Conservation (phyloP, 441 rosid species). For the Croton setiger region DNA sequence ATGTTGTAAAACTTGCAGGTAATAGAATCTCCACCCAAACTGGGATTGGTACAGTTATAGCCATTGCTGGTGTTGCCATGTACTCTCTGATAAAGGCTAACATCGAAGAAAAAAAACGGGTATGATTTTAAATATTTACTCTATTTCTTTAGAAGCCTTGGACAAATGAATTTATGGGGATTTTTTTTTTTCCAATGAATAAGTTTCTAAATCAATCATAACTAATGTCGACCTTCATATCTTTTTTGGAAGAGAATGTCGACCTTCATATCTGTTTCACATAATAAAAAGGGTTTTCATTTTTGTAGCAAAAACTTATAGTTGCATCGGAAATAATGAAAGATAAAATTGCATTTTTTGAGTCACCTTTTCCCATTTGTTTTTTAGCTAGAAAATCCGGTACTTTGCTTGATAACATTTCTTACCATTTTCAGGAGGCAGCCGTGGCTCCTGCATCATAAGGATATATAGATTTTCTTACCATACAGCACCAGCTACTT, state of each 20-base stretch:
- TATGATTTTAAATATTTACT: conserved; percentile 19
- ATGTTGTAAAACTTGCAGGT: conserved; percentile 34
- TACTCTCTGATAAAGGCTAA: conserved; percentile 66
- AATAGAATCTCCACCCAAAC: conserved; percentile 68
- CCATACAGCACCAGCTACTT: neutral
- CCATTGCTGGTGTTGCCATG: conserved; percentile 68
- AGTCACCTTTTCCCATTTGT: neutral
- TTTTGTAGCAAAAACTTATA: neutral
- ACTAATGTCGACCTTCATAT: no score
- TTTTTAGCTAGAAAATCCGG: neutral
- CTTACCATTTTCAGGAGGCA: conserved; percentile 34
- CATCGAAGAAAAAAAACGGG: conserved; percentile 60
- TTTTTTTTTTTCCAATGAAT: neutral
- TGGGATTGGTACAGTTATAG: conserved; percentile 61
- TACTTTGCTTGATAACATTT: neutral
- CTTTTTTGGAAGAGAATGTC: no score
- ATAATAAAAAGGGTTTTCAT: neutral
- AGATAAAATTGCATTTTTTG: neutral
- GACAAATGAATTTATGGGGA: neutral
- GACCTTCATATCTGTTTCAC: neutral
- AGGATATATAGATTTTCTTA: neutral
- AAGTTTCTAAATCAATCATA: neutral
- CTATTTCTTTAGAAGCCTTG: neutral
- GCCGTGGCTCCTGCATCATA: conserved; percentile 29
- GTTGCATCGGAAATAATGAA: neutral